phyloP scores from a whole-genome alignment of 192 early-diverging fungal genomes.

The Umbelopsis vinacea region DNA sequence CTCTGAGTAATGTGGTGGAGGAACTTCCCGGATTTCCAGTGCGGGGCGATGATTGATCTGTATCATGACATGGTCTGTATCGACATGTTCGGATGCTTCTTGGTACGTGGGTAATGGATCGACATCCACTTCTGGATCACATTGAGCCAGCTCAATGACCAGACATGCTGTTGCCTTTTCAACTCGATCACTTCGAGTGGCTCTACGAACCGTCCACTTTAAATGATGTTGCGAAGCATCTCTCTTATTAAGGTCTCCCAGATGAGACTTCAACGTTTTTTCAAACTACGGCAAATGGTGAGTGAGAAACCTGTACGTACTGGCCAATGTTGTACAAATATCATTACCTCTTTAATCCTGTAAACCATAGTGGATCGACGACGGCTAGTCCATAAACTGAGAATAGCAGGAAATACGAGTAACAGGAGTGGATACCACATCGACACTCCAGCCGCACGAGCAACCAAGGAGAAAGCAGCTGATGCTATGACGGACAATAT shows the following conservation, averaged over 20 bases:
- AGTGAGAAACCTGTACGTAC: neutral
- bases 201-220: slow-evolving; percentile 13
- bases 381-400: slow-evolving; percentile 25
- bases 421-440: slow-evolving; percentile 32
- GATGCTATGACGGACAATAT: slow-evolving; percentile 24
- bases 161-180: neutral
- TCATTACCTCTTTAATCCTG: slow-evolving; percentile 13
- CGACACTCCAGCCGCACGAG: slow-evolving; percentile 31
- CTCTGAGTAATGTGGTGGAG: slow-evolving; percentile 15
- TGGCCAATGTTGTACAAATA: neutral
- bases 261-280: neutral
- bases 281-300: slow-evolving; percentile 12
- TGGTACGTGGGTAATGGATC: slow-evolving; percentile 23
- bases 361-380: slow-evolving; percentile 16
- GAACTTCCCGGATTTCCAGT: neutral
- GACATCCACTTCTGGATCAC: neutral
- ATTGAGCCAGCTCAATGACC: slow-evolving; percentile 18
- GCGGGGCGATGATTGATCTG: neutral
- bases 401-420: slow-evolving; percentile 23
- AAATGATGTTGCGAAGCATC: slow-evolving; percentile 17
- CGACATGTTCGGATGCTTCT: neutral
- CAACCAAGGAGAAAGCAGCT: slow-evolving; percentile 28
- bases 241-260: slow-evolving; percentile 17
- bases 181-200: neutral
- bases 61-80: slow-evolving; percentile 1